Evolutionary conservation across 306 rosid genomes (phyloP).

Genomic region (Lithocarpus polystachyus): DNA sequence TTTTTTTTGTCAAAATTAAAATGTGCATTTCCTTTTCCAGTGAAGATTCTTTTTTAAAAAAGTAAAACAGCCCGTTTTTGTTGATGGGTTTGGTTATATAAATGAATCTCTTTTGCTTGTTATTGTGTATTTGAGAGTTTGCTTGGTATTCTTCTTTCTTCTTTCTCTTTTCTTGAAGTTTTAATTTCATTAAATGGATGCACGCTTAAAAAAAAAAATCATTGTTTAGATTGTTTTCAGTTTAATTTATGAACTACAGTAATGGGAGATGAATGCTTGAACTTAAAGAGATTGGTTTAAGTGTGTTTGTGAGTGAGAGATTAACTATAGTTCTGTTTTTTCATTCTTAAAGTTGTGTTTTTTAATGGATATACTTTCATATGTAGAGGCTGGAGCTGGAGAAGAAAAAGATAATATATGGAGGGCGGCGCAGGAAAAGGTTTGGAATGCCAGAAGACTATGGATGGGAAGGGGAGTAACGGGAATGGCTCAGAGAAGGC

Average conservation of each 20-base stretch:
- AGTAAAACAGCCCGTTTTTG: neutral
- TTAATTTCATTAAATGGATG: neutral
- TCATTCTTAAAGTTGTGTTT: neutral
- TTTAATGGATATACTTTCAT: conserved; percentile 7
- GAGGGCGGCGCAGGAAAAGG: conserved; percentile 90
- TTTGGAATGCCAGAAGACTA: conserved; percentile 97
- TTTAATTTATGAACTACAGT: neutral
- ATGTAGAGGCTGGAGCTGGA: conserved; percentile 82
- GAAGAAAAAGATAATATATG: conserved; percentile 75
- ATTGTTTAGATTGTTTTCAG: neutral
- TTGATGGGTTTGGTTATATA: conserved; percentile 9
- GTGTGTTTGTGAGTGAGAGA: neutral
- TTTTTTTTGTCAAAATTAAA: no score
- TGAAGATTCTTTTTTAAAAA: neutral
- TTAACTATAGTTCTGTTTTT: neutral
- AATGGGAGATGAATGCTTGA: neutral
- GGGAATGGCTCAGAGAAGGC: conserved; percentile 49
- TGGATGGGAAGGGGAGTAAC: conserved; percentile 96
- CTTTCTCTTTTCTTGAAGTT: neutral
- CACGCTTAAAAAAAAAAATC: neutral
- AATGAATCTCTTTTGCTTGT: conserved; percentile 15
- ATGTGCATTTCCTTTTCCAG: neutral
- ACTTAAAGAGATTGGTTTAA: neutral
- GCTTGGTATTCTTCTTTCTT: neutral
- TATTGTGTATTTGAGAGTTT: conserved; percentile 6